A percentile compares a stretch with the other conserved stretches of the same genome.
Conservation (phyloP, 2,329 filamentous ascomycete genomes). For the Pseudogymnoascus sp. region DNA sequence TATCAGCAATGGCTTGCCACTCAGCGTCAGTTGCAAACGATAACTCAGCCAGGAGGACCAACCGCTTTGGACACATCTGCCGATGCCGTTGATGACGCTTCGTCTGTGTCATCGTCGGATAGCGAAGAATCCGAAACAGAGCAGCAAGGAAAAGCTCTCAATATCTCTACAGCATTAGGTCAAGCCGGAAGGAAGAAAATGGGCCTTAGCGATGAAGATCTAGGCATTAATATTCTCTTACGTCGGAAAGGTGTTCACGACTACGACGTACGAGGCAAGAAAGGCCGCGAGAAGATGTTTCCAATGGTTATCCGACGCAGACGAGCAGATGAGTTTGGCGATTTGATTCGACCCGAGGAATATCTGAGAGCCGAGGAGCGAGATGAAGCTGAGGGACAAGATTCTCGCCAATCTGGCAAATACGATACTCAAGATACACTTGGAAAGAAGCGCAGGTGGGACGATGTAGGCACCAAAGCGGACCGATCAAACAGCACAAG, state of each 20-base stretch:
- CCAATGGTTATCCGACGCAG: conserved; percentile 74
- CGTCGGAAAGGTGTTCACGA: conserved; percentile 88
- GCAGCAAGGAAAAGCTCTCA: conserved; percentile 85
- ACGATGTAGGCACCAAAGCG: conserved; percentile 51
- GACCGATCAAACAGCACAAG: conserved; percentile 40
- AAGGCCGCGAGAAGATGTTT: conserved; percentile 86
- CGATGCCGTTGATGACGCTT: conserved; percentile 74
- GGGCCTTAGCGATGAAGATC: conserved; percentile 77
- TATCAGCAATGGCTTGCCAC: conserved; percentile 93
- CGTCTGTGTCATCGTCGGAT: conserved; percentile 75
- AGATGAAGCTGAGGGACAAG: conserved; percentile 64
- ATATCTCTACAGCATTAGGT: conserved; percentile 76
- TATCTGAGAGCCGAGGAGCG: conserved; percentile 89
- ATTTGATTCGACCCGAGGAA: conserved; percentile 87
- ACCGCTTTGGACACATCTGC: conserved; percentile 61
- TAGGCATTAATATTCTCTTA: conserved; percentile 84
- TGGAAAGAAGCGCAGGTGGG: conserved; percentile 93
- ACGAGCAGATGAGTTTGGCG: conserved; percentile 84
- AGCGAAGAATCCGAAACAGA: conserved; percentile 86
- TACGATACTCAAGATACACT: conserved; percentile 53
- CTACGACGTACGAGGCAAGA: conserved; percentile 85
- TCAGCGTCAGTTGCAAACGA: conserved; percentile 78
- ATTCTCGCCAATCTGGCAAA: conserved; percentile 46
- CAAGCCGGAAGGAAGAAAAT: conserved; percentile 81
- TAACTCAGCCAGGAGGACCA: conserved; percentile 62